phyloP scores from a whole-genome alignment of 345 rosid species.

The Diplotaxis tenuifolia region DNA sequence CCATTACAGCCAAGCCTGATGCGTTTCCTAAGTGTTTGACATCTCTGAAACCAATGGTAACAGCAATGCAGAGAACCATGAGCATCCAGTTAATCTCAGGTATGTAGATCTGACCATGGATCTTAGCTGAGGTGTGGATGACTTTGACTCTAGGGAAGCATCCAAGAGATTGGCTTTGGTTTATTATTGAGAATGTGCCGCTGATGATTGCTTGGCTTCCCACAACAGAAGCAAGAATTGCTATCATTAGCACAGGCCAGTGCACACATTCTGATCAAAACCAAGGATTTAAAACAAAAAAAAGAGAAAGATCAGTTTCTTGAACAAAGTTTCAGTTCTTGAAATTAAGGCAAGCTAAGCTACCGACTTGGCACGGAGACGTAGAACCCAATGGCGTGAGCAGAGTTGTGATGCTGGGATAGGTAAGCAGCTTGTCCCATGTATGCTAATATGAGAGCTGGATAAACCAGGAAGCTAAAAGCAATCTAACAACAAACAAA shows the following conservation, averaged over 20 bases:
- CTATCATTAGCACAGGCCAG: too few species aligned
- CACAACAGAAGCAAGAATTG: too few species aligned
- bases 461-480: slow-evolving; percentile 84
- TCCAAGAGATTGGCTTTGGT: too few species aligned
- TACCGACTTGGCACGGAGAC: slow-evolving; percentile 85
- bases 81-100: too few species aligned
- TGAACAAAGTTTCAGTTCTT: background rate
- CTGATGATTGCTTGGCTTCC: slow-evolving; percentile 99
- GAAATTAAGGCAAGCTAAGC: background rate
- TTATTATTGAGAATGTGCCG: slow-evolving; percentile 97
- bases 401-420: too few species aligned
- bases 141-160: slow-evolving; percentile 98
- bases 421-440: too few species aligned
- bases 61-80: slow-evolving; percentile 97
- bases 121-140: slow-evolving; percentile 90
- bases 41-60: slow-evolving; percentile 95
- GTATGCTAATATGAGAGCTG: too few species aligned
- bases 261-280: too few species aligned
- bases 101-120: too few species aligned
- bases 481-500: slow-evolving; percentile 61
- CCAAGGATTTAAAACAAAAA: background rate
- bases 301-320: background rate
- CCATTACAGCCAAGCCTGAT: too few species aligned
- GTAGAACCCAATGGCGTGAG: slow-evolving; percentile 68
- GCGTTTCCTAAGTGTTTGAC: too few species aligned